Percentiles rank a stretch among this genome's conserved stretches.
Evolutionary conservation across 2,329 filamentous ascomycete species (phyloP).

Genomic region (Helicocarpus griseus): DNA sequence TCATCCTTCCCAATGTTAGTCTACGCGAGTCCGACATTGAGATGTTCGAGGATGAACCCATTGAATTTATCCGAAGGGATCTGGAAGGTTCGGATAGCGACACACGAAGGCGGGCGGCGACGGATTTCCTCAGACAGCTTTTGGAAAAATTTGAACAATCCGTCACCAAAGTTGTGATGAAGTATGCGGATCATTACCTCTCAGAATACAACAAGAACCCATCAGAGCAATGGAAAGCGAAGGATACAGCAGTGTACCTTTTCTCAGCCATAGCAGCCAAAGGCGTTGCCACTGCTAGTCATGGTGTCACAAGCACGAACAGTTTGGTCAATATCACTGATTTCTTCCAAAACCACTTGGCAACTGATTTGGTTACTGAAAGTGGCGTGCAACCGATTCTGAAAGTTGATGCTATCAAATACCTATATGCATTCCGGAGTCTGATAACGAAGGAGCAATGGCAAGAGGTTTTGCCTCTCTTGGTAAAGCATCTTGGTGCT

Average conservation of each 20-base stretch:
- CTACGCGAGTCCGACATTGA: conserved; percentile 90
- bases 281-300: conserved; percentile 73
- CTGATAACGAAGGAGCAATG: conserved; percentile 88
- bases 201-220: conserved; percentile 59
- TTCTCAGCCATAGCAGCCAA: conserved; percentile 92
- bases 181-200: conserved; percentile 80
- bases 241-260: conserved; percentile 95
- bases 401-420: conserved; percentile 97
- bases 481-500: conserved; percentile 84
- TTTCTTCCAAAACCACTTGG: conserved; percentile 90
- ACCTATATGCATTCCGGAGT: conserved; percentile 91
- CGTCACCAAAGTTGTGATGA: conserved; percentile 78
- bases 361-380: conserved; percentile 69
- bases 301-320: conserved; percentile 88
- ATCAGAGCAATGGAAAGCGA: conserved; percentile 78
- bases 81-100: conserved; percentile 94
- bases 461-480: conserved; percentile 76
- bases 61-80: conserved; percentile 93
- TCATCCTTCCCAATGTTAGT: conserved; percentile 85
- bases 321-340: conserved; percentile 78
- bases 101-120: conserved; percentile 81
- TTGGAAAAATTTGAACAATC: conserved; percentile 78
- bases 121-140: conserved; percentile 83
- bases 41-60: conserved; percentile 95
- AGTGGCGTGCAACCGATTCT: conserved; percentile 68